Conservation (phyloP, 2,329 filamentous ascomycete species). For the Aureobasidium leucospermi region DNA sequence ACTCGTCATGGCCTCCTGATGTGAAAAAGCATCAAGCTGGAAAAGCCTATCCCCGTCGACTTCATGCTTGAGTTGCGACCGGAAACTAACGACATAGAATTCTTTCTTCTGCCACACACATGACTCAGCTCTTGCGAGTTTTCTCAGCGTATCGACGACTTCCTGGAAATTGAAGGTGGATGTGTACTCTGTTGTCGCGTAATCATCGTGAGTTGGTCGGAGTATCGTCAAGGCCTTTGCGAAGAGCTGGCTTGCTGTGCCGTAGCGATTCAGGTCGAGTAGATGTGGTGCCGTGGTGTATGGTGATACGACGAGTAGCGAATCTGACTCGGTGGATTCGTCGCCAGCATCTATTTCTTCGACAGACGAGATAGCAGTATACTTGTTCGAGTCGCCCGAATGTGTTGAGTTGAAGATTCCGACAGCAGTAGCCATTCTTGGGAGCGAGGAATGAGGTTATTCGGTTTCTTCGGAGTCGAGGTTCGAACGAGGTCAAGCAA, state of each 20-base stretch:
- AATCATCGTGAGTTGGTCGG: conserved; percentile 57
- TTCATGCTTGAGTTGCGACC: conserved; percentile 60
- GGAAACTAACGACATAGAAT: conserved; percentile 83
- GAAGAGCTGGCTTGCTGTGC: conserved; percentile 57
- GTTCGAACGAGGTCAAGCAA: too few relatives aligned
- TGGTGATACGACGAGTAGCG: background rate
- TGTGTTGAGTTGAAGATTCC: too few relatives aligned
- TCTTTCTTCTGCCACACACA: conserved; percentile 52
- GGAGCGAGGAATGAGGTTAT: too few relatives aligned
- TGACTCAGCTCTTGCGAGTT: conserved; percentile 42
- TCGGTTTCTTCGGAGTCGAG: too few relatives aligned
- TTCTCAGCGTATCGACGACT: conserved; percentile 52
- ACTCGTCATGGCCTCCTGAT: conserved; percentile 69
- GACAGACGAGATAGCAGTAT: too few relatives aligned
- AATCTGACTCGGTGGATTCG: background rate
- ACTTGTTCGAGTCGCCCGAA: too few relatives aligned
- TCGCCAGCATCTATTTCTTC: background rate
- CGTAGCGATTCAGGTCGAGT: background rate
- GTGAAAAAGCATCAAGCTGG: conserved; percentile 67
- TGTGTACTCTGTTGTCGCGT: conserved; percentile 67
- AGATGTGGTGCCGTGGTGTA: background rate
- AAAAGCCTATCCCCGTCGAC: conserved; percentile 65
- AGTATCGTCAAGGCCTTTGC: conserved; percentile 63
- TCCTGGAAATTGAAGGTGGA: conserved; percentile 70
- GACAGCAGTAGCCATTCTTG: too few relatives aligned